Evolutionary conservation across 148 eudicot species (phyloP), one percentile per base, ranked within the genome.

Genomic region (Vaccinium corymbosum): DNA sequence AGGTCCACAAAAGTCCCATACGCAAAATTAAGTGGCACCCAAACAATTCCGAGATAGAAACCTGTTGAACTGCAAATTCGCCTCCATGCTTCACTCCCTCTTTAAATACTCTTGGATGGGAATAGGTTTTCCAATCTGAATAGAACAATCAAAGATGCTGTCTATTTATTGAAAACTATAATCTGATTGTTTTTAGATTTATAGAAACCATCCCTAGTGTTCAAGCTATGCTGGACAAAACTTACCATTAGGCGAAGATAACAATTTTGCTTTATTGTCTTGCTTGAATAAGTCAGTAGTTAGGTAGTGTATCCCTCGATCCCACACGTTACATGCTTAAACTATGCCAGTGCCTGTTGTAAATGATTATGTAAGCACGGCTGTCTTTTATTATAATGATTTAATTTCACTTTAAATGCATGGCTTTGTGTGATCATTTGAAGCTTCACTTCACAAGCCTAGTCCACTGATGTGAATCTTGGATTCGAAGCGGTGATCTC

Each of bases 361-460:
- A 32, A 38, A 35, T 38, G n/a, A 16, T 32, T 35, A 72, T 38
- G 32, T 38, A 17, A 15, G 49, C 49, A 72, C 2, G 50, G 48
- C 76, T 72, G n/a, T 32, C 12, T 38, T 38, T 38, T 46, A 6
- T 7, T 46, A 16, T 17, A 6, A 29, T 13, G 15, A 10, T 70
- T 70, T 70, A 29, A 15, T 32, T 35, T 15, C 7, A 5, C 35
- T 32, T 49, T 71, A 71, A 71, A 71, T 14, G 13, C 49, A 71
- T 71, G 76, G 76, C 76, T 71, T 68, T 71, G 46, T n/a, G 49
- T 32, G 48, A 71, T 71, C 49, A 4, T 35, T 71, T 29, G 76
- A 71, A 62, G 25, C 27, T 62, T 62, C 25, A 29, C 75, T 8
- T 70, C 42, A 14, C 42, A 29, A 32, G 75, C 16, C 74, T 70